These are phyloP conservation scores for Alternaria postmessia DNA, from an alignment of 2,329 filamentous ascomycete genomes.

Conservation along the genomic window DNA sequence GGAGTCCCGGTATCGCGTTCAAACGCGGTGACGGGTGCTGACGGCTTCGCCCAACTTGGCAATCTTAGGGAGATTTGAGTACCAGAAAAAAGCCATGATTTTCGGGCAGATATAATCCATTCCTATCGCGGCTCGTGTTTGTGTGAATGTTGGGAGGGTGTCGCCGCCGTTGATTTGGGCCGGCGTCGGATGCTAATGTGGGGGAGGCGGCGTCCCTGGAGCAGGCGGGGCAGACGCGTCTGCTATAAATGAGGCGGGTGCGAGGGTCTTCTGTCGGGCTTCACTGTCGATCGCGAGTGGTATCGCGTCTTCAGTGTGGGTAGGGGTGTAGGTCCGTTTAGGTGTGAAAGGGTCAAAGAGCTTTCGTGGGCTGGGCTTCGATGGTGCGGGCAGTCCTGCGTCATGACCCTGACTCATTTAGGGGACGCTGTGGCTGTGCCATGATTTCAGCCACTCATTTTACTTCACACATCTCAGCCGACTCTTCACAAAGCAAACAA, in stretches of 20 bases:
- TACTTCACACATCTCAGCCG: not conserved
- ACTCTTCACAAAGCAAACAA: not conserved
- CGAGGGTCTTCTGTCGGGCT: slow-evolving; percentile 12
- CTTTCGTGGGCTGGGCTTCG: slow-evolving; percentile 9
- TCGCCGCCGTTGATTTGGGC: slow-evolving; percentile 13
- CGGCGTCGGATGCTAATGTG: slow-evolving; percentile 25
- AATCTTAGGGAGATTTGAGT: slow-evolving; percentile 31
- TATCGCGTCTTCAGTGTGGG: slow-evolving; percentile 20
- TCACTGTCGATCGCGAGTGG: slow-evolving; percentile 13
- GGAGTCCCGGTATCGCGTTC: slow-evolving; percentile 18
- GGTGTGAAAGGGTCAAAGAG: slow-evolving; percentile 15
- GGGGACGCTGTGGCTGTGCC: slow-evolving; percentile 15
- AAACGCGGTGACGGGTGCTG: slow-evolving; percentile 33
- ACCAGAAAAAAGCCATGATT: slow-evolving; percentile 38
- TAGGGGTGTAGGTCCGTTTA: slow-evolving; percentile 12
- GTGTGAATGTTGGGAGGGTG: slow-evolving; percentile 9
- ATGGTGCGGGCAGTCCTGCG: slow-evolving; percentile 14
- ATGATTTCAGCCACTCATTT: not conserved
- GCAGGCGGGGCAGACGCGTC: slow-evolving; percentile 21
- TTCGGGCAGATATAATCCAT: slow-evolving; percentile 28
- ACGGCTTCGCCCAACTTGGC: slow-evolving; percentile 34
- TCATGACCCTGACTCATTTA: slow-evolving; percentile 22
- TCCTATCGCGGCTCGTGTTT: slow-evolving; percentile 23
- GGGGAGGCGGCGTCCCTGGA: slow-evolving; percentile 20
- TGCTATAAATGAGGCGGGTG: slow-evolving; percentile 21